phyloP scores from a whole-genome alignment of 2,329 filamentous ascomycete genomes.

The Aspergillus tamarii region DNA sequence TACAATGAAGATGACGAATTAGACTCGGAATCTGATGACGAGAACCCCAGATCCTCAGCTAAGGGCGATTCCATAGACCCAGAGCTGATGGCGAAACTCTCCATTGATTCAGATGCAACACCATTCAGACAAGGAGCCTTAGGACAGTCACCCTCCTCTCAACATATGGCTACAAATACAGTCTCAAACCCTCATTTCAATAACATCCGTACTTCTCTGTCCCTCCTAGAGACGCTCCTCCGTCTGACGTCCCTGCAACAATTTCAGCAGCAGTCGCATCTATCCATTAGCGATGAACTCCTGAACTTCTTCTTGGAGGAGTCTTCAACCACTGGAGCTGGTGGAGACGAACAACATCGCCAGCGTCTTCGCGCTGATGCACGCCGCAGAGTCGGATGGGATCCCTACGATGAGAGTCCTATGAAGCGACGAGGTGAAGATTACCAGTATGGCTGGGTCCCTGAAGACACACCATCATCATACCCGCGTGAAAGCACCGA shows the following conservation, averaged over 20 bases:
- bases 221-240: conserved; percentile 84
- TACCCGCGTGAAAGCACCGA: conserved; percentile 28
- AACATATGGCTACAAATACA: conserved; percentile 28
- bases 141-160: conserved; percentile 34
- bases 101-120: conserved; percentile 37
- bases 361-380: conserved; percentile 64
- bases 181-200: conserved; percentile 54
- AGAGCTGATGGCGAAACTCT: conserved; percentile 53
- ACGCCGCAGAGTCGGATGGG: conserved; percentile 66
- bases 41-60: conserved; percentile 24
- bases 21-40: conserved; percentile 55
- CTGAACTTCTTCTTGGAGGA: conserved; percentile 83
- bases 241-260: conserved; percentile 86
- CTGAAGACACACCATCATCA: conserved; percentile 28
- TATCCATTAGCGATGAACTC: conserved; percentile 88
- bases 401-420: conserved; percentile 72
- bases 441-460: conserved; percentile 56
- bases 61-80: conserved; percentile 43
- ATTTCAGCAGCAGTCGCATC: conserved; percentile 85
- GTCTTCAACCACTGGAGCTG: conserved; percentile 67
- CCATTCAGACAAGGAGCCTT: conserved; percentile 21
- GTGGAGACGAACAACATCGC: conserved; percentile 63
- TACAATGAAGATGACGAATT: conserved; percentile 67
- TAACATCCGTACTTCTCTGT: conserved; percentile 68
- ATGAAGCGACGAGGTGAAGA: conserved; percentile 68